A percentile compares a stretch with the other conserved stretches of the same genome.
Conservation (phyloP, 805 yeast species). For the Sugiyamaella valdiviana region DNA sequence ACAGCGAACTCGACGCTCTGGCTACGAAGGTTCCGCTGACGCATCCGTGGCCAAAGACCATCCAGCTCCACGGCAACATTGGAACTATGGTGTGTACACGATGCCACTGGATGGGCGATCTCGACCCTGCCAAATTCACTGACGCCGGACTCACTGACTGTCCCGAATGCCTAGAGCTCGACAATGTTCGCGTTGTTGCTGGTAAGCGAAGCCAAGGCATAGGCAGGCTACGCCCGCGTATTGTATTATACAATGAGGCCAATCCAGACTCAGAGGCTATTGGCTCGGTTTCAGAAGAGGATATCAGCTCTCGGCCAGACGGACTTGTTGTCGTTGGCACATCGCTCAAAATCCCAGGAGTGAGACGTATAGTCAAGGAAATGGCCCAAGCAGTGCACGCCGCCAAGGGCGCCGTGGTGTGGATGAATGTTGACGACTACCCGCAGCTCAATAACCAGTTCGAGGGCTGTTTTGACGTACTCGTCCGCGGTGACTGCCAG, state of each 20-base stretch:
- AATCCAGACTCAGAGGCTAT: slow-evolving; percentile 88
- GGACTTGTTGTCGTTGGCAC: slow-evolving; percentile 80
- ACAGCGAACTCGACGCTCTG: slow-evolving; percentile 47
- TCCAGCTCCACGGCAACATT: slow-evolving; percentile 83
- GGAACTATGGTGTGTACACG: slow-evolving; percentile 69
- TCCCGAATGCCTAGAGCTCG: slow-evolving; percentile 56
- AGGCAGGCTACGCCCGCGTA: slow-evolving; percentile 59
- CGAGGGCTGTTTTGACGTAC: slow-evolving; percentile 51
- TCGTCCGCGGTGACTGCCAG: slow-evolving; percentile 64
- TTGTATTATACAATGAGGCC: slow-evolving; percentile 64
- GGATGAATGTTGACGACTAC: slow-evolving; percentile 57
- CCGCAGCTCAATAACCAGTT: slow-evolving; percentile 37
- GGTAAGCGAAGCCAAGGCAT: slow-evolving; percentile 61
- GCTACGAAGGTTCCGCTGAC: slow-evolving; percentile 46
- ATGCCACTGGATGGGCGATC: slow-evolving; percentile 52
- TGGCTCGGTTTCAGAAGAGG: slow-evolving; percentile 65
- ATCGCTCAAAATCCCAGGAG: slow-evolving; percentile 74
- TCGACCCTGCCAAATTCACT: slow-evolving; percentile 49
- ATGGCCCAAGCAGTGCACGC: slow-evolving; percentile 52
- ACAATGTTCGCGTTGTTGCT: slow-evolving; percentile 47
- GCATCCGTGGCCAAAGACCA: slow-evolving; percentile 47
- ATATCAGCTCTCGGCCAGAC: slow-evolving; percentile 62
- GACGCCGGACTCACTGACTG: slow-evolving; percentile 48
- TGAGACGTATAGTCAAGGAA: slow-evolving; percentile 53
- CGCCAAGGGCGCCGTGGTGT: slow-evolving; percentile 52